Evolutionary conservation across 108 stramenopile genomes (phyloP).

Genomic region (Cyclotella distinguenda): DNA sequence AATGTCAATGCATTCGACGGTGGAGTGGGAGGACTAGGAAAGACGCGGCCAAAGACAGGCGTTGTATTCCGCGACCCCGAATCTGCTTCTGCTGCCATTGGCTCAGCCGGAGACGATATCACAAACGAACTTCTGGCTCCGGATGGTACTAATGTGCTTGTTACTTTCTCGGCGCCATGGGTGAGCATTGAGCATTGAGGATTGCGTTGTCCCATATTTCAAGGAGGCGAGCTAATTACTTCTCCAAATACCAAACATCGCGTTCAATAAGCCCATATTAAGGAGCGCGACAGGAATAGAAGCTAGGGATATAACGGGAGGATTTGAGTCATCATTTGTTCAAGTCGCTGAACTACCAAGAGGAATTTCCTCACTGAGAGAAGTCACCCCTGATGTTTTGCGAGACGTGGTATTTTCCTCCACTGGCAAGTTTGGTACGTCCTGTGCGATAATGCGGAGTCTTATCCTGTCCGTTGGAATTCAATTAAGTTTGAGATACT

Average conservation of each 20-base stretch:
- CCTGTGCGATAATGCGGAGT: too few relatives aligned
- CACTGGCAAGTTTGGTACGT: constrained; percentile 63
- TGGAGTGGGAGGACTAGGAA: constrained; percentile 82
- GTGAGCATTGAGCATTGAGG: constrained; percentile 19
- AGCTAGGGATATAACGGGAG: constrained; percentile 60
- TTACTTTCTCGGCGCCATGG: constrained; percentile 41
- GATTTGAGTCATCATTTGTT: constrained; percentile 73
- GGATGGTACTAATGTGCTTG: constrained; percentile 37
- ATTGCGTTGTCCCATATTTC: background rate
- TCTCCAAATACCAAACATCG: background rate
- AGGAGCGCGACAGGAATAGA: constrained; percentile 67
- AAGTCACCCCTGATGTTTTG: constrained; percentile 30
- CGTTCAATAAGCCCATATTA: constrained; percentile 47
- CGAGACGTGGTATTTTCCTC: constrained; percentile 48
- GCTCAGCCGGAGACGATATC: constrained; percentile 22
- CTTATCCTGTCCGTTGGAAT: too few relatives aligned
- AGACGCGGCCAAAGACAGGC: constrained; percentile 81
- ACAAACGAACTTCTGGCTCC: constrained; percentile 43
- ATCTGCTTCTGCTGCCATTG: constrained; percentile 9
- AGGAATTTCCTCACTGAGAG: constrained; percentile 28
- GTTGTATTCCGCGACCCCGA: constrained; percentile 57
- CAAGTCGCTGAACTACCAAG: constrained; percentile 60
- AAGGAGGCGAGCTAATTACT: background rate
- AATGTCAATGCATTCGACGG: constrained; percentile 63
- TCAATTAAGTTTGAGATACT: background rate